Base-by-base conservation (phyloP, 805 yeast species). In the Saccharomyces mikatae region DNA sequence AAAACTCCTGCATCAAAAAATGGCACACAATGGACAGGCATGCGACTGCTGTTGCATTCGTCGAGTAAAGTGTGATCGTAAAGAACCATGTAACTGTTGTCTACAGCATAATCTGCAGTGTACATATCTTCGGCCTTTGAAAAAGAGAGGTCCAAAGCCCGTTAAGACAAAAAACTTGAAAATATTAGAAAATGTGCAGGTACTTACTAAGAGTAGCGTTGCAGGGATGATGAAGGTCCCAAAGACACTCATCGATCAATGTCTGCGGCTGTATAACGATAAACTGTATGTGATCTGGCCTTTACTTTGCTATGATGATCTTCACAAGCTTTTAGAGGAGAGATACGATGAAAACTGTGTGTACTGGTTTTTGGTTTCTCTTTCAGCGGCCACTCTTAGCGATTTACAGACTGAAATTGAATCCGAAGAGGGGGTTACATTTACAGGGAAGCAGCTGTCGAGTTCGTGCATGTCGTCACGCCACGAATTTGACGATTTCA, bases 391-490 rank as follows among this genome's bases (percentile, higher is more conserved):
- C 44, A 36, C 44, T 6, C 44, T 36, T 36, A 36, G 44, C 22
- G 98, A 94, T 64, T 75, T 94, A 49, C 75, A 78, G 29, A 80
- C 78, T 27, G 91, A 94, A 14, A 89, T 94, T 47, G 85, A 80
- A 36, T 64, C 82, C 75, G 80, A 94, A n/a, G 86, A 89, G 0
- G 80, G 90, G 64, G 90, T 91, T 68, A 66, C 72, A 0, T 77
- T 99, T 54, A 84, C 94, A n/a, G 98, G 44, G 24, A 36, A 3
- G 17, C 44, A 36, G 24, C 9, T 36, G 9, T 36, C 36, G 8
- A 13, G 44, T 21, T 17, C 98, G 3, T 94, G 99, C 67, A 78
- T 94, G 14, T 99, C 94, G 68, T 92, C 98, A 0, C 94, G 99
- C 68, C 99, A 94, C 69, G 77, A 96, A 0, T 90, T 88, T 75